A percentile compares a stretch with the other conserved stretches of the same genome.
phyloP scores from a whole-genome alignment of 306 rosid species.

The Castanospermum australe region DNA sequence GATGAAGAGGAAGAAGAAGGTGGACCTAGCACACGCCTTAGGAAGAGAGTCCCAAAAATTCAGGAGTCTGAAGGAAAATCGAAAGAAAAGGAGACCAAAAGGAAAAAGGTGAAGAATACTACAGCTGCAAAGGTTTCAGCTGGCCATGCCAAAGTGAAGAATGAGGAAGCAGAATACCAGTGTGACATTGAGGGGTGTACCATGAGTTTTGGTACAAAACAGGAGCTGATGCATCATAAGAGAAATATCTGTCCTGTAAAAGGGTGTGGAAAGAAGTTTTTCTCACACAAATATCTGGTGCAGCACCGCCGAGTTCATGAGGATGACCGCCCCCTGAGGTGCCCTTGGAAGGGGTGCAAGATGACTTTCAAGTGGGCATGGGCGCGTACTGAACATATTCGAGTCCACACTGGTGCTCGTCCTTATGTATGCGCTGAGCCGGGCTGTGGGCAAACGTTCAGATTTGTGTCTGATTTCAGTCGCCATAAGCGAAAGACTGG shows the following conservation, averaged over 20 bases:
- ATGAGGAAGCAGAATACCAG: constrained; percentile 59
- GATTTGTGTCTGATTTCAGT: constrained; percentile 97
- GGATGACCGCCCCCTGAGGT: constrained; percentile 93
- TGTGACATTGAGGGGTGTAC: constrained; percentile 94
- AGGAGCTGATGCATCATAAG: constrained; percentile 79
- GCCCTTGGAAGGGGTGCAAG: constrained; percentile 99
- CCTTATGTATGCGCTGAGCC: constrained; percentile 90
- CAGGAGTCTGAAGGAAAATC: constrained; percentile 46
- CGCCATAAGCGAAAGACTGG: constrained; percentile 99
- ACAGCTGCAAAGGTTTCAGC: constrained; percentile 50
- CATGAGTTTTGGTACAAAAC: constrained; percentile 78
- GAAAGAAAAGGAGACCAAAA: constrained; percentile 51
- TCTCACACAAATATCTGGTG: constrained; percentile 97
- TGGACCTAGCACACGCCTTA: constrained; percentile 92
- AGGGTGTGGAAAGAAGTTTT: constrained; percentile 97
- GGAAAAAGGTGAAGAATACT: constrained; percentile 65
- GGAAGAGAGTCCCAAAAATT: constrained; percentile 68
- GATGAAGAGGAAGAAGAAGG: constrained; percentile 69
- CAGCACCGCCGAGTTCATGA: constrained; percentile 93
- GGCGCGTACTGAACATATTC: constrained; percentile 97
- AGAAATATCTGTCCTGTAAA: constrained; percentile 86
- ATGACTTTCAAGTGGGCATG: constrained; percentile 99
- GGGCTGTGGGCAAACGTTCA: constrained; percentile 91
- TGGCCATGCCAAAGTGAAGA: constrained; percentile 44
- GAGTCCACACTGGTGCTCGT: constrained; percentile 96